Percentiles rank a stretch among this genome's conserved stretches.
phyloP scores from a whole-genome alignment of 1,284 basidiomycete genomes.

The Xerocomus amazonicus region DNA sequence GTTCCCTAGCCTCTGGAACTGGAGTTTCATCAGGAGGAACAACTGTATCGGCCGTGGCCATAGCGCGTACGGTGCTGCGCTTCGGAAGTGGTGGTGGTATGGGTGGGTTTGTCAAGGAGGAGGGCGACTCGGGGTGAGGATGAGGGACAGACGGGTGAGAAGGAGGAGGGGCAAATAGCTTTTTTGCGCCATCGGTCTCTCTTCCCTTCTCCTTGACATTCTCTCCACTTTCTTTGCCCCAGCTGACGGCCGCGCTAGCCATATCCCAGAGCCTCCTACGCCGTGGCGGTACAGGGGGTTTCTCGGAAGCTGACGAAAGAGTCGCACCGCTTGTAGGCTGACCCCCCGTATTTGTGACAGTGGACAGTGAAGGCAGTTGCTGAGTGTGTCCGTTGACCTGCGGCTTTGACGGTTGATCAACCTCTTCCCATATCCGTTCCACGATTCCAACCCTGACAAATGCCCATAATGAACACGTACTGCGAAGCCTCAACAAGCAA shows the following conservation, averaged over 20 bases:
- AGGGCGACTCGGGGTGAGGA: slow-evolving; percentile 15
- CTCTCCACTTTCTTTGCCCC: slow-evolving; percentile 28
- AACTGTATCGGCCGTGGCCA: neutral
- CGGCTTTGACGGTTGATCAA: slow-evolving; percentile 36
- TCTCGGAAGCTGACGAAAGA: slow-evolving; percentile 19
- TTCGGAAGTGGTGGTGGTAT: slow-evolving; percentile 30
- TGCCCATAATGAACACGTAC: slow-evolving; percentile 90
- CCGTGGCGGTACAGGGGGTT: slow-evolving; percentile 51
- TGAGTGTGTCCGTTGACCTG: slow-evolving; percentile 12
- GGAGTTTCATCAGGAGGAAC: neutral
- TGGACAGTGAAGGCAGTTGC: neutral
- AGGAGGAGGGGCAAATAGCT: slow-evolving; percentile 38
- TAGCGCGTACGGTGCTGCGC: slow-evolving; percentile 12
- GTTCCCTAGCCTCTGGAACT: slow-evolving; percentile 2
- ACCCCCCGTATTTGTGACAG: neutral
- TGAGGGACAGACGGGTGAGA: slow-evolving; percentile 35
- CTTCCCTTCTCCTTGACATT: slow-evolving; percentile 35
- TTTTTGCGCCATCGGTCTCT: slow-evolving; percentile 23
- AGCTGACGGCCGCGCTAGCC: slow-evolving; percentile 52
- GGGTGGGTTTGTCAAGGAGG: slow-evolving; percentile 12
- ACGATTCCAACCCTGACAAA: slow-evolving; percentile 81
- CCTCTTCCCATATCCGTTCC: slow-evolving; percentile 83
- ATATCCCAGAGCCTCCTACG: slow-evolving; percentile 55
- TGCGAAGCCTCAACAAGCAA: slow-evolving; percentile 74
- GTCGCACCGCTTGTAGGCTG: slow-evolving; percentile 3